A percentile compares a stretch with the other conserved stretches of the same genome.
Conservation (phyloP, 805 yeast species). For the Saccharomycopsis fibuligera region DNA sequence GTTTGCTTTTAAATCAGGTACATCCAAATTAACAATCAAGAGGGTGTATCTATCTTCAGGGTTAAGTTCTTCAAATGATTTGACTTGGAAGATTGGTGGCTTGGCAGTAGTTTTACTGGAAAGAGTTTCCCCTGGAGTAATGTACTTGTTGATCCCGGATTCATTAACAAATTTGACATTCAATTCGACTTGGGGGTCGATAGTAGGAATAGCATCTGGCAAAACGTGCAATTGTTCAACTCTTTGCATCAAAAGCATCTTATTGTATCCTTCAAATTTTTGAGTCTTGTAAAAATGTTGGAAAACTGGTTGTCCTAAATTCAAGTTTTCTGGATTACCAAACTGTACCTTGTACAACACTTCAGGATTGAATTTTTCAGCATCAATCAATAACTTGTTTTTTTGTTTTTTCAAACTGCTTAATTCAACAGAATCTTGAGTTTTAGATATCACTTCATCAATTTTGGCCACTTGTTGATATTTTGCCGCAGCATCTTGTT, state of each 20-base stretch:
- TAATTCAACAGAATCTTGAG: constrained; percentile 20
- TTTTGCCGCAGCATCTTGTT: constrained; percentile 39
- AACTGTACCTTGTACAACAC: constrained; percentile 61
- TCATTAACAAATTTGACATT: constrained; percentile 69
- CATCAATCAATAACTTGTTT: constrained; percentile 39
- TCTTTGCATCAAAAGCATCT: constrained; percentile 86
- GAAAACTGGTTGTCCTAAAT: constrained; percentile 73
- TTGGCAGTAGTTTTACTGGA: constrained; percentile 67
- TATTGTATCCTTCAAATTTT: constrained; percentile 66
- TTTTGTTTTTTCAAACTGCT: constrained; percentile 22
- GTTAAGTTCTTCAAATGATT: constrained; percentile 55
- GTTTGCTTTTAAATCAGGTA: constrained; percentile 69
- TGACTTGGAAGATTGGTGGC: constrained; percentile 73
- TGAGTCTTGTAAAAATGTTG: constrained; percentile 52
- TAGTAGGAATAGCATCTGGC: constrained; percentile 91
- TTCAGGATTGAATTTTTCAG: constrained; percentile 79
- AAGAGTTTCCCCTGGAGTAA: constrained; percentile 71
- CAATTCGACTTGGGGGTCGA: constrained; percentile 75
- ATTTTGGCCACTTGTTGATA: constrained; percentile 36
- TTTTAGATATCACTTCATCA: constrained; percentile 27
- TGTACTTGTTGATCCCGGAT: constrained; percentile 54
- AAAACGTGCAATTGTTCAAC: constrained; percentile 77
- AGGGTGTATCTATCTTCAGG: constrained; percentile 62
- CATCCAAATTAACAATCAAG: constrained; percentile 84
- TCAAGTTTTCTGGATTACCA: constrained; percentile 42